Evolutionary conservation across 352 stramenopile genomes (phyloP).

Genomic region (Peronospora belbahrii): DNA sequence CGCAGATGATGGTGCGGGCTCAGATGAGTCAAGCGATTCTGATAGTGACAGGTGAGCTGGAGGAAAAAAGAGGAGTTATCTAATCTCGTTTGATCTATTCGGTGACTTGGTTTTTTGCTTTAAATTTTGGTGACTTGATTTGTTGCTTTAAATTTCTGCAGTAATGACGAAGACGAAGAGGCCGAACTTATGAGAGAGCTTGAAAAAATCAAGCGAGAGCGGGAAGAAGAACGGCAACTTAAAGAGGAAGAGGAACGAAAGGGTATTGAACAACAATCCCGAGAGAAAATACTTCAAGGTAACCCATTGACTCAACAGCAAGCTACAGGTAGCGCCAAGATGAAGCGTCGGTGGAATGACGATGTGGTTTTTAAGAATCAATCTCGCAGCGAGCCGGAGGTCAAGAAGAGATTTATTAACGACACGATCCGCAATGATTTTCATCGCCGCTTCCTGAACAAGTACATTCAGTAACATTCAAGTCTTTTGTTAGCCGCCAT

Average conservation of each 20-base stretch:
- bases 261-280: constrained; percentile 66
- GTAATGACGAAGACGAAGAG: constrained; percentile 95
- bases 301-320: constrained; percentile 87
- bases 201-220: constrained; percentile 96
- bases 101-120: too few species aligned
- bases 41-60: constrained; percentile 59
- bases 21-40: constrained; percentile 55
- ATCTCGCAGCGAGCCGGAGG: constrained; percentile 90
- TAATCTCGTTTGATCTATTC: background rate
- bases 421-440: constrained; percentile 99
- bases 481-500: background rate
- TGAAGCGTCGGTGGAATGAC: constrained; percentile 98
- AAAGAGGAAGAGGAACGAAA: constrained; percentile 86
- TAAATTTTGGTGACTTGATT: too few species aligned
- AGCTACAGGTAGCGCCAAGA: constrained; percentile 37
- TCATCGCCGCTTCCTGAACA: constrained; percentile 97
- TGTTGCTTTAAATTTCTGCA: constrained; percentile 7
- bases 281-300: constrained; percentile 90
- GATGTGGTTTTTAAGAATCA: constrained; percentile 99
- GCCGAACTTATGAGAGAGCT: constrained; percentile 94
- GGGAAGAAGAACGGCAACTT: constrained; percentile 87
- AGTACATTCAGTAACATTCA: constrained; percentile 84
- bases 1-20: constrained; percentile 76
- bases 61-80: background rate
- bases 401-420: constrained; percentile 99